Base-by-base conservation (phyloP, 1,139 yeast genomes). In the Hansenula sp. region DNA sequence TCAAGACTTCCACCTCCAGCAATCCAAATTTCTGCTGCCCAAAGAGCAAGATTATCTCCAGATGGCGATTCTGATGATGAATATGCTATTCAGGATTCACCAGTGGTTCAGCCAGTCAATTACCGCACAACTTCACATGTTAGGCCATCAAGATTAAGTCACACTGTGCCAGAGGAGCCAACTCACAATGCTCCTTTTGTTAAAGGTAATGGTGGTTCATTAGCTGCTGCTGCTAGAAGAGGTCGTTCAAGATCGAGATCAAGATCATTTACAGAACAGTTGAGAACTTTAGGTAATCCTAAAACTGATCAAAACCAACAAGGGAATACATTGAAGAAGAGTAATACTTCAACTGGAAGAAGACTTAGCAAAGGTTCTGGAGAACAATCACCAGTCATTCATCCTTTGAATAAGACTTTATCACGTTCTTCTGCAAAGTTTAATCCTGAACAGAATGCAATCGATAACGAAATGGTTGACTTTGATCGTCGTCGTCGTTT, bases 401-500 rank as follows among this genome's bases (percentile, higher is more conserved):
- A 34, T n/a, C 55, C 57, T 3, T 33, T 53, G 27, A 39, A 34
- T 26, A 47, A 44, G 40, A 43, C 52, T 2, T 16, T 43, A 8
- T 46, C 57, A 9, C 44, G 48, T 19, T 13, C 40, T 3, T 47
- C 53, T 4, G 16, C 31, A 17, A 22, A 38, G 34, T 14, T 29
- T 8, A 25, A 33, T 33, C 21, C 27, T 24, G 33, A 33, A 8
- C 45, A 42, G 20, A 32, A 39, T 22, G 39, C 34, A 16, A 22
- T 28, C 14, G 53, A 50, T 12, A 41, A 13, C 28, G 55, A 51
- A 20, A 16, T 44, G 24, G 36, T 27, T 11, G 54, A 51, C 8
- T 49, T 46, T 35, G 53, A 52, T 8, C 55, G 57, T 40, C 59
- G 57, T 36, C 56, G 59, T 35, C 51, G 53, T 34, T 21, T 51